A percentile compares a stretch with the other conserved stretches of the same genome.
phyloP scores from a whole-genome alignment of 495 filamentous ascomycete genomes.

The Talaromyces borbonicus region DNA sequence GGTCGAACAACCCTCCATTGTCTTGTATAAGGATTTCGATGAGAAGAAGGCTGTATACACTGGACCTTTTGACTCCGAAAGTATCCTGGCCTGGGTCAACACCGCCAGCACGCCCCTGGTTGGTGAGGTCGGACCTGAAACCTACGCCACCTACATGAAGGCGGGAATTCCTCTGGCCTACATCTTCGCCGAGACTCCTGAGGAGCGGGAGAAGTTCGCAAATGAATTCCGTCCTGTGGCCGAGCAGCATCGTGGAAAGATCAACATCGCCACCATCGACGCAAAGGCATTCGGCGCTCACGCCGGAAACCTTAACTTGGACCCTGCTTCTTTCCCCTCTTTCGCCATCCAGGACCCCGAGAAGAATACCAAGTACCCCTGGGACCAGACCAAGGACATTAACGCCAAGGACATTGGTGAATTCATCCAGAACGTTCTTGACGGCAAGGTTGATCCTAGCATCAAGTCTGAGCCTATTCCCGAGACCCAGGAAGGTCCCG shows the following conservation, averaged over 20 bases:
- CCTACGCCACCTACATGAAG: conserved; percentile 89
- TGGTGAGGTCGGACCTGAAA: conserved; percentile 96
- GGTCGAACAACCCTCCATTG: conserved; percentile 74
- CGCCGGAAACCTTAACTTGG: conserved; percentile 93
- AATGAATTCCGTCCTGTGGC: conserved; percentile 47
- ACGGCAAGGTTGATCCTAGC: conserved; percentile 84
- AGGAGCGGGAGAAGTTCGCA: conserved; percentile 76
- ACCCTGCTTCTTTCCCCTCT: conserved; percentile 87
- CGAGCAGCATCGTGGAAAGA: conserved; percentile 57
- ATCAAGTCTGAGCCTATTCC: conserved; percentile 98
- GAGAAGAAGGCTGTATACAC: conserved; percentile 84
- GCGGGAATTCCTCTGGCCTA: conserved; percentile 91
- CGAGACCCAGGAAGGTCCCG: conserved; percentile 85
- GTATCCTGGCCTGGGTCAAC: conserved; percentile 75
- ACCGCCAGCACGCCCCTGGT: conserved; percentile 80
- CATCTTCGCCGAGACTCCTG: conserved; percentile 90
- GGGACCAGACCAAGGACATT: conserved; percentile 73
- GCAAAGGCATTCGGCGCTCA: conserved; percentile 92
- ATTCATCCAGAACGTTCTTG: conserved; percentile 81
- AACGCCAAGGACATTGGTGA: conserved; percentile 62
- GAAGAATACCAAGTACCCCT: conserved; percentile 98
- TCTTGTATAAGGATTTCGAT: conserved; percentile 97
- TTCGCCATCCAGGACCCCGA: conserved; percentile 95
- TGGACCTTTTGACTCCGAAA: conserved; percentile 66
- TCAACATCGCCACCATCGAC: conserved; percentile 98